These are phyloP conservation scores for Pouteria campechiana DNA, from an alignment of 179 eudicot species.

Conservation along the genomic window DNA sequence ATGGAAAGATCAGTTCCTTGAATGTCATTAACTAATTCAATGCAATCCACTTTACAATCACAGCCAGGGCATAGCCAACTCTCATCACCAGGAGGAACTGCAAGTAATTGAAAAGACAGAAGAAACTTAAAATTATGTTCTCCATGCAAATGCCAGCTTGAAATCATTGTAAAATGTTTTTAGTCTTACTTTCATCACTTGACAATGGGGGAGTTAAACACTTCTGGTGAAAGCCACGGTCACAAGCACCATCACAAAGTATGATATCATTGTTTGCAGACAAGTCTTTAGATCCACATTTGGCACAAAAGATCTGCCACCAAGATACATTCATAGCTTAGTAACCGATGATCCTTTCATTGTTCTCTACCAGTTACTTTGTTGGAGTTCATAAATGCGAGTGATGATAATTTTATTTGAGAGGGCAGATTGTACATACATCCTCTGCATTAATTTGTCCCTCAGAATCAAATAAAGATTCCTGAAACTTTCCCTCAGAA, in stretches of 20 bases:
- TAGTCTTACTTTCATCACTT: constrained; percentile 73
- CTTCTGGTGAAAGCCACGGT: constrained; percentile 94
- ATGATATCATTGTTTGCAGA: constrained; percentile 70
- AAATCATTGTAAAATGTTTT: too few species aligned
- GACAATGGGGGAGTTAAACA: constrained; percentile 86
- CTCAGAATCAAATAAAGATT: constrained; percentile 60
- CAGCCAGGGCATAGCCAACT: constrained; percentile 99
- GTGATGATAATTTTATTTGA: too few species aligned
- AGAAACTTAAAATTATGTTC: background rate
- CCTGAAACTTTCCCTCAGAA: constrained; percentile 74
- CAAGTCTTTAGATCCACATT: constrained; percentile 71
- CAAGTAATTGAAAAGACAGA: constrained; percentile 10
- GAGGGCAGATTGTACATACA: too few species aligned
- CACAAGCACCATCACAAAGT: constrained; percentile 94
- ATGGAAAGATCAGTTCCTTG: constrained; percentile 55
- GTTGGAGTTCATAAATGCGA: too few species aligned
- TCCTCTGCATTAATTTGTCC: constrained; percentile 96
- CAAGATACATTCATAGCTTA: too few species aligned
- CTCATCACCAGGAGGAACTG: constrained; percentile 96
- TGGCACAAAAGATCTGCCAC: constrained; percentile 89
- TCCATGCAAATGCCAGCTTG: too few species aligned
- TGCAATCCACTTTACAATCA: constrained; percentile 91
- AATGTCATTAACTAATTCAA: constrained; percentile 67
- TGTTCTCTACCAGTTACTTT: too few species aligned
- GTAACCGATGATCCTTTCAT: too few species aligned